A percentile compares a stretch with the other conserved stretches of the same genome.
phyloP scores from a whole-genome alignment of 164 flowering plant species.

The Aristolochia fimbriata region DNA sequence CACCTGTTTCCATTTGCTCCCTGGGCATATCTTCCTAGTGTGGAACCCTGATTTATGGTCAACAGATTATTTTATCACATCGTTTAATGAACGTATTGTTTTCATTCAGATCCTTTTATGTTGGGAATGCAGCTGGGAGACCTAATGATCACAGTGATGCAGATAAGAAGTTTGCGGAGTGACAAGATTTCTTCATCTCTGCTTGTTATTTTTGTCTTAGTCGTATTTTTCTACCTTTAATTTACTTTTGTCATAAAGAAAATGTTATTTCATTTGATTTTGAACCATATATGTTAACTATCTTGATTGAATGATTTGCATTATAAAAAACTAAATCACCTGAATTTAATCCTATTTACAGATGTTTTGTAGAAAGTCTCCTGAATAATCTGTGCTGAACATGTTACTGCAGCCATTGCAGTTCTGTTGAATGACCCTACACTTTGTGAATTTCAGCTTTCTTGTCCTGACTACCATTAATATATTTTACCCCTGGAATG shows the following conservation, averaged over 20 bases:
- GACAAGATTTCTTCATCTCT: slow-evolving; percentile 5
- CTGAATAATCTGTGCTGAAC: too few species aligned
- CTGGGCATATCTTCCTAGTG: too few species aligned
- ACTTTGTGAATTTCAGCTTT: too few species aligned
- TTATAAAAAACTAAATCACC: not conserved
- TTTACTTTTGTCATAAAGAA: not conserved
- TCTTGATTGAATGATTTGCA: not conserved
- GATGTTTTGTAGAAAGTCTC: too few species aligned
- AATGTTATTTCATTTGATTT: not conserved
- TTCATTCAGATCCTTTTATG: slow-evolving; percentile 72
- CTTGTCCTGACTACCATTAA: too few species aligned
- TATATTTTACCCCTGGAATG: too few species aligned
- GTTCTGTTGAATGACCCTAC: too few species aligned
- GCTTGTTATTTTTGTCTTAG: not conserved
- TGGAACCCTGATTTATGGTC: too few species aligned
- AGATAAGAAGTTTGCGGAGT: slow-evolving; percentile 73
- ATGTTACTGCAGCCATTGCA: too few species aligned
- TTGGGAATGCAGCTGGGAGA: slow-evolving; percentile 98
- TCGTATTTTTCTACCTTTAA: not conserved
- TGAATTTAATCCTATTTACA: not conserved
- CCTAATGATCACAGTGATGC: slow-evolving; percentile 82
- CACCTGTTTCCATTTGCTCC: too few species aligned
- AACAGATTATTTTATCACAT: too few species aligned
- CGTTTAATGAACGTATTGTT: too few species aligned
- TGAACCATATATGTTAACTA: not conserved